Percentiles rank a stretch among this genome's conserved stretches.
phyloP scores from a whole-genome alignment of 768 basidiomycete species.

The Exidia glandulosa region DNA sequence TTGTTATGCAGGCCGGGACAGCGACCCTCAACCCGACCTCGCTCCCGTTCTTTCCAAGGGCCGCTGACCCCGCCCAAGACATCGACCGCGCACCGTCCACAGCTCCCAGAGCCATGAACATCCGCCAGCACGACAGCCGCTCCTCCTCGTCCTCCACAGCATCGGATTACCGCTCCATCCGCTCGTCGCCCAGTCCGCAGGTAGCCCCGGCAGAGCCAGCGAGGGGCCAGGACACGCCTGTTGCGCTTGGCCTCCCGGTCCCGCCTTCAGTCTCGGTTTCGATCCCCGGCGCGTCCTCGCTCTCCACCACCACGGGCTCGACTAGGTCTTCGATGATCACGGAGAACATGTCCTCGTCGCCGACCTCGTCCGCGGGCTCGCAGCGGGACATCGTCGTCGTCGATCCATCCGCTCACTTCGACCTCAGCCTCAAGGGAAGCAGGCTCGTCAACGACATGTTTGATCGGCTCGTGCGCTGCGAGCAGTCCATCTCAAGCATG shows the following conservation, averaged over 20 bases:
- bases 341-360: conserved; percentile 53
- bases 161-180: conserved; percentile 55
- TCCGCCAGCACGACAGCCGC: not conserved
- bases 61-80: conserved; percentile 9
- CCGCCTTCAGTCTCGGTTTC: conserved; percentile 26
- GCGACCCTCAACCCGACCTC: conserved; percentile 72
- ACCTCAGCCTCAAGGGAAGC: conserved; percentile 63
- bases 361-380: conserved; percentile 69
- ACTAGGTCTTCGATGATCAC: conserved; percentile 33
- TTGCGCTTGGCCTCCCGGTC: conserved; percentile 24
- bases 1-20: conserved; percentile 55
- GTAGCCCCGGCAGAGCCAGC: not conserved
- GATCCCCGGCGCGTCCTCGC: conserved; percentile 26
- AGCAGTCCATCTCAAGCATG: conserved; percentile 57
- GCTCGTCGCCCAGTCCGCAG: conserved; percentile 53
- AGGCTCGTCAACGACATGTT: conserved; percentile 67
- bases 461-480: conserved; percentile 62
- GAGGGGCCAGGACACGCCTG: conserved; percentile 14
- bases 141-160: conserved; percentile 31
- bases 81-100: not conserved
- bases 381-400: conserved; percentile 52
- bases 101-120: not conserved
- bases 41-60: conserved; percentile 75
- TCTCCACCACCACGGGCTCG: conserved; percentile 19
- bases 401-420: conserved; percentile 39